A percentile compares a stretch with the other conserved stretches of the same genome.
These are phyloP conservation scores for Tulasnella sp. DNA, from an alignment of 768 basidiomycete species.

Conservation along the genomic window DNA sequence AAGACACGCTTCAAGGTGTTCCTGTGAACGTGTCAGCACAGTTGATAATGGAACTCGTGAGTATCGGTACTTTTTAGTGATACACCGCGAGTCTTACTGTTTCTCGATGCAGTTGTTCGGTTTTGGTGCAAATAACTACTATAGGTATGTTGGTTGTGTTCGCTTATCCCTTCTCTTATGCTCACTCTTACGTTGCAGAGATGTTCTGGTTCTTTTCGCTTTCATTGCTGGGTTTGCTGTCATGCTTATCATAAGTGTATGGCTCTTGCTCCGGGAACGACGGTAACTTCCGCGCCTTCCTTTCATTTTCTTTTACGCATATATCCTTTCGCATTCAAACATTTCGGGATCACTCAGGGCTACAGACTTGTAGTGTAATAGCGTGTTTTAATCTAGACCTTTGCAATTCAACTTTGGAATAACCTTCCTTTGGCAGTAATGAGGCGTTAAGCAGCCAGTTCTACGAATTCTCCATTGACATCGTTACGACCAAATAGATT, in stretches of 20 bases:
- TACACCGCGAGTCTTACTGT: too few relatives aligned
- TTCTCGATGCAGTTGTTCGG: slow-evolving; percentile 60
- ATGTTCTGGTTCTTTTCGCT: slow-evolving; percentile 75
- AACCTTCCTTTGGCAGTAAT: too few relatives aligned
- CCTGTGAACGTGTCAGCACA: slow-evolving; percentile 66
- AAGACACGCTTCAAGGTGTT: slow-evolving; percentile 67
- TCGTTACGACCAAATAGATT: too few relatives aligned
- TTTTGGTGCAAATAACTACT: slow-evolving; percentile 69
- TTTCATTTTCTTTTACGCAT: too few relatives aligned
- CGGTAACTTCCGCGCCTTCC: slow-evolving; percentile 33
- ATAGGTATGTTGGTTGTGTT: slow-evolving; percentile 34
- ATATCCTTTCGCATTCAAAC: too few relatives aligned
- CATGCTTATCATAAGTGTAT: slow-evolving; percentile 61
- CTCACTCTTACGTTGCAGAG: slow-evolving; percentile 24
- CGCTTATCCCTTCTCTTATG: neutral
- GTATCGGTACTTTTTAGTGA: slow-evolving; percentile 21
- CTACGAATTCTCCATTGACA: too few relatives aligned
- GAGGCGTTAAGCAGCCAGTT: too few relatives aligned
- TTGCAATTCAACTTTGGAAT: too few relatives aligned
- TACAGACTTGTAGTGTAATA: too few relatives aligned
- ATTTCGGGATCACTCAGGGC: too few relatives aligned
- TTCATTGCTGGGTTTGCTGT: slow-evolving; percentile 72
- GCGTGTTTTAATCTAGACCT: too few relatives aligned
- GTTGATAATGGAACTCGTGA: slow-evolving; percentile 73
- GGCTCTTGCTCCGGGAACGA: slow-evolving; percentile 62